These are phyloP conservation scores for Pichia scutulata DNA, from an alignment of 805 yeast genomes.

Conservation along the genomic window DNA sequence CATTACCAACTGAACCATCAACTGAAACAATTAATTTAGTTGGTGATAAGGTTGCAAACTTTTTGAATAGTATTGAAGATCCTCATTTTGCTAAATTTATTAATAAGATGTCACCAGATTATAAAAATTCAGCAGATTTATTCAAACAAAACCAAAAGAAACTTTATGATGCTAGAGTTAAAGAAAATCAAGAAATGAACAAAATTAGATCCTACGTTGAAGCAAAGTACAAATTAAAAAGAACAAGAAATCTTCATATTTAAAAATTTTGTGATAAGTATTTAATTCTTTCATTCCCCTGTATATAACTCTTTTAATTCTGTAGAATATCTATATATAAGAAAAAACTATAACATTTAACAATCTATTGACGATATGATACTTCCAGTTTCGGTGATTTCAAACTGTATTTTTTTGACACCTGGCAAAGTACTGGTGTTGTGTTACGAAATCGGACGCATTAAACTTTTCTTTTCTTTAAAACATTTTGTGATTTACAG, in stretches of 20 bases:
- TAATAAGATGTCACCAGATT: conserved; percentile 21
- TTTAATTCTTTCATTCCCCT: not conserved
- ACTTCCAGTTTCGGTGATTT: no score
- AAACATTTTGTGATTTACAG: no score
- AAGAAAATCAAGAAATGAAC: conserved; percentile 20
- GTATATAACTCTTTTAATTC: not conserved
- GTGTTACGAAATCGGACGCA: no score
- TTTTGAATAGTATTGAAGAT: conserved; percentile 27
- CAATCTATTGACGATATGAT: no score
- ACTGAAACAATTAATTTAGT: conserved; percentile 38
- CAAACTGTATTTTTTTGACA: no score
- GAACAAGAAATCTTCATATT: conserved; percentile 14
- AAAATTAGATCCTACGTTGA: conserved; percentile 12
- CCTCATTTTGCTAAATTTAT: conserved; percentile 26
- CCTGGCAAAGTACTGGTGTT: no score
- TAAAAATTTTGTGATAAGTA: not conserved
- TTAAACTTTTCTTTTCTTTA: no score
- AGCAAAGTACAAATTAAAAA: conserved; percentile 16
- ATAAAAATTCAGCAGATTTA: conserved; percentile 14
- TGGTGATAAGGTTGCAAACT: conserved; percentile 34
- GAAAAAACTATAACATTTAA: not conserved
- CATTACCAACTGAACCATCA: conserved; percentile 33
- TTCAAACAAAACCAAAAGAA: conserved; percentile 15
- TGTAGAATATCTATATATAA: not conserved
- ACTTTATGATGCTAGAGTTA: conserved; percentile 13